phyloP scores from a whole-genome alignment of 83 land plant genomes.

The Thuja plicata region DNA sequence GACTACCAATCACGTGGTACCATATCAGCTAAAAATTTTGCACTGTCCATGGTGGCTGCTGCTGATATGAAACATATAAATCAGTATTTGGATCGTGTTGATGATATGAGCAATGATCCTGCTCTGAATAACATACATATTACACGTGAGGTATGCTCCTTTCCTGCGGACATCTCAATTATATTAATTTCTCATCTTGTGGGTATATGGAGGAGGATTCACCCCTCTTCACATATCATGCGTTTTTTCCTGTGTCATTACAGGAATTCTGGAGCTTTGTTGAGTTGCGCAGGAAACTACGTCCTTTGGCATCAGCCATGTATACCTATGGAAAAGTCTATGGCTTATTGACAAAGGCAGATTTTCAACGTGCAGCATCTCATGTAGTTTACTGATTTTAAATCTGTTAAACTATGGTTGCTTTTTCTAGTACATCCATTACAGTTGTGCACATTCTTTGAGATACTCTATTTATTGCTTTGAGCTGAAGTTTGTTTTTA shows the following conservation, averaged over 20 bases:
- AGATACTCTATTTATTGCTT: background rate
- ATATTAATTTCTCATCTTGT: background rate
- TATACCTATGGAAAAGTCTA: constrained; percentile 65
- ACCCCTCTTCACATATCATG: background rate
- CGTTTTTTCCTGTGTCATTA: background rate
- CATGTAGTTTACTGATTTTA: constrained; percentile 26
- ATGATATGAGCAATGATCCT: constrained; percentile 50
- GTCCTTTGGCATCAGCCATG: constrained; percentile 61
- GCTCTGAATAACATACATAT: constrained; percentile 38
- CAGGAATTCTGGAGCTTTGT: constrained; percentile 71
- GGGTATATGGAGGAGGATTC: background rate
- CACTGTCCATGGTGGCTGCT: constrained; percentile 81
- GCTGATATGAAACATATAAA: constrained; percentile 71
- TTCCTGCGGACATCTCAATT: background rate
- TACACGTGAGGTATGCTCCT: constrained; percentile 48
- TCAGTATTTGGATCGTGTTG: constrained; percentile 72
- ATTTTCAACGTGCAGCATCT: constrained; percentile 67
- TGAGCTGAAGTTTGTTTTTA: background rate
- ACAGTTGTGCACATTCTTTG: background rate
- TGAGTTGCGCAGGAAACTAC: constrained; percentile 50
- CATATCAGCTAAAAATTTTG: constrained; percentile 87
- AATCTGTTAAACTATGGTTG: background rate
- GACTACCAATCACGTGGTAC: constrained; percentile 57
- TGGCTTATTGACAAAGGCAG: constrained; percentile 58
- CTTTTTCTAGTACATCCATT: background rate